Evolutionary conservation across 2,329 filamentous ascomycete genomes (phyloP), one percentile per base, ranked within the genome.

Genomic region (Lachnum nothofagi): DNA sequence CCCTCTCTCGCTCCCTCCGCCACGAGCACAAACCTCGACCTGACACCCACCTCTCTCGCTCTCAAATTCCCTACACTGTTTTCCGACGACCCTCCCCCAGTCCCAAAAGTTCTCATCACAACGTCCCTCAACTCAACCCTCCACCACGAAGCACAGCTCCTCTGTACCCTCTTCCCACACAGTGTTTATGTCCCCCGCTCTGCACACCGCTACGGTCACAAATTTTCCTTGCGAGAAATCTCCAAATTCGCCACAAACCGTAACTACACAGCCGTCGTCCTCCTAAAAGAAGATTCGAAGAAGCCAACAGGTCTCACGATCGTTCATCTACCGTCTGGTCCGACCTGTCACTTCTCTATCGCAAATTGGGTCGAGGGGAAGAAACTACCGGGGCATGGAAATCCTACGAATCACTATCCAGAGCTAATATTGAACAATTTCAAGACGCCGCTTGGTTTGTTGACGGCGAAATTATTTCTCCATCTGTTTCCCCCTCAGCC

Each of bases 341-440:
- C 93, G 1, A 95, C 91, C 40, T 93, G 96, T 66, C 91, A 95
- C 66, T 97, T 97, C 71, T 83, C 77, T 48, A 86, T 96, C 55
- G 85, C 84, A 55, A 95, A 93, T 64, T 98, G 90, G 85, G 77
- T 95, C 29, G 88, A 94, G 60, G 88, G 88, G 43, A 88, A 86
- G 65, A 88, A 87, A 56, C 76, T 98, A 12, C 89, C 90, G 0
- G 91, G 91, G 1, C 91, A 98, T 66, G 93, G 70, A 44, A 91
- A 91, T 58, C 81, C 90, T 0, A 96, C 91, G 1, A 86, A 88
- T 42, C 91, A 96, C 70, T 89, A 88, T 63, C 90, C 91, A 1
- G 91, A 96, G 69, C 75, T 96, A 23, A 78, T 95, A 29, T 76
- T 96, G 44, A 97, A 97, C 70, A 91, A 93, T 66, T 98, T 98